These are phyloP conservation scores for Beauveria brongniartii DNA, from an alignment of 2,329 filamentous ascomycete genomes.

Conservation along the genomic window DNA sequence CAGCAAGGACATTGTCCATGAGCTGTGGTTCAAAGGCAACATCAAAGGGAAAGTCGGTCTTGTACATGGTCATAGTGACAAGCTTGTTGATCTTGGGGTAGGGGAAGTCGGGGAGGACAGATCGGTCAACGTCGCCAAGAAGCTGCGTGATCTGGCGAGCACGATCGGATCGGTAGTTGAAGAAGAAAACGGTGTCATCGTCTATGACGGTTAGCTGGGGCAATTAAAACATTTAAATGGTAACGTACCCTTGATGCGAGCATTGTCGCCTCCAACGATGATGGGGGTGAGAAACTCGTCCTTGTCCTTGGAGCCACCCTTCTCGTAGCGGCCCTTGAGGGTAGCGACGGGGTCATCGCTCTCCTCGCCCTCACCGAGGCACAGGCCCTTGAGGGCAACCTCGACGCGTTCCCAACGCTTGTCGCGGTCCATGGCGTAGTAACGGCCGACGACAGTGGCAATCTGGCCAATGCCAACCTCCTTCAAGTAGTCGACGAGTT, in stretches of 20 bases:
- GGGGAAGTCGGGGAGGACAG: slow-evolving; percentile 80
- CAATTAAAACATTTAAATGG: neutral
- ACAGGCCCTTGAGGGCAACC: slow-evolving; percentile 77
- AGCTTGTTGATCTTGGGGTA: slow-evolving; percentile 81
- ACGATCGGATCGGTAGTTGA: slow-evolving; percentile 99
- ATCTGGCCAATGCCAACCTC: slow-evolving; percentile 83
- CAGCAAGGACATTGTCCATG: slow-evolving; percentile 97
- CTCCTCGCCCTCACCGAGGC: slow-evolving; percentile 79
- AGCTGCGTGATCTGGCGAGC: slow-evolving; percentile 94
- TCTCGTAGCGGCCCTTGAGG: slow-evolving; percentile 79
- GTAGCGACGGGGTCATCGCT: slow-evolving; percentile 78
- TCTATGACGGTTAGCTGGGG: slow-evolving; percentile 40
- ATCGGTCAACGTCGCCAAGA: slow-evolving; percentile 85
- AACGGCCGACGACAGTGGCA: slow-evolving; percentile 87
- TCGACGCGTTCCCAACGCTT: slow-evolving; percentile 98
- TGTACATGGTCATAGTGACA: slow-evolving; percentile 98
- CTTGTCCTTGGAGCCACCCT: slow-evolving; percentile 59
- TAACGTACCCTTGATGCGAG: slow-evolving; percentile 67
- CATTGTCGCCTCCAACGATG: slow-evolving; percentile 80
- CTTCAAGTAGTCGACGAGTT: slow-evolving; percentile 70
- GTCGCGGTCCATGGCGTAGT: slow-evolving; percentile 99
- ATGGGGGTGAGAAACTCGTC: slow-evolving; percentile 99
- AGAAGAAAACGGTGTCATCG: slow-evolving; percentile 94
- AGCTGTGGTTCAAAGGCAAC: slow-evolving; percentile 88
- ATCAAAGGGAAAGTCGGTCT: slow-evolving; percentile 85